phyloP scores from a whole-genome alignment of 1,284 basidiomycete genomes.

The Ganoderma meredithae region DNA sequence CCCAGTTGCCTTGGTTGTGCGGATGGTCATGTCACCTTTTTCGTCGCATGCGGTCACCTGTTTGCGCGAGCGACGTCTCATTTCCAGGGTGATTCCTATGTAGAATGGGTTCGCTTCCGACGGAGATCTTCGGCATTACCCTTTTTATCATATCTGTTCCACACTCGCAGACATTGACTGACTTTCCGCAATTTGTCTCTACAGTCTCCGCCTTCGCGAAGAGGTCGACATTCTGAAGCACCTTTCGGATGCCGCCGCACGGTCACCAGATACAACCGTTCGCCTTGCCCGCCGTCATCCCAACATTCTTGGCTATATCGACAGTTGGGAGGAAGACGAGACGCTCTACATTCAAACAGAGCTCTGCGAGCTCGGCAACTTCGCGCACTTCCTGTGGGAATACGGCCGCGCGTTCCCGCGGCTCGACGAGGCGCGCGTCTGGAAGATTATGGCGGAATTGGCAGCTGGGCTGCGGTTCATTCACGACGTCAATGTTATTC shows the following conservation, averaged over 20 bases:
- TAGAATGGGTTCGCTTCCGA: not conserved
- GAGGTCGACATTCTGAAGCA: slow-evolving; percentile 94
- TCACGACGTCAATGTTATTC: slow-evolving; percentile 89
- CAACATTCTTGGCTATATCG: slow-evolving; percentile 90
- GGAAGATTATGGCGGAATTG: slow-evolving; percentile 96
- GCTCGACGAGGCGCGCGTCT: slow-evolving; percentile 93
- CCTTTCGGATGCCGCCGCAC: slow-evolving; percentile 50
- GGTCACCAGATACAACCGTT: slow-evolving; percentile 20
- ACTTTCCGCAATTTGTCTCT: slow-evolving; percentile 15
- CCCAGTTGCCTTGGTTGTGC: slow-evolving; percentile 1
- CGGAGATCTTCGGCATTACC: slow-evolving; percentile 9
- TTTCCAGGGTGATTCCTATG: slow-evolving; percentile 9
- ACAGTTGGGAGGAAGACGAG: slow-evolving; percentile 97
- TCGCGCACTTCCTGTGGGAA: slow-evolving; percentile 92
- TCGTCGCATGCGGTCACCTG: slow-evolving; percentile 6
- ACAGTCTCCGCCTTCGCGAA: slow-evolving; percentile 87
- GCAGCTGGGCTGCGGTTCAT: slow-evolving; percentile 92
- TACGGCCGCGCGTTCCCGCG: slow-evolving; percentile 87
- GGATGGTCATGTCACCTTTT: slow-evolving; percentile 7
- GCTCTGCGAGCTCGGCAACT: slow-evolving; percentile 92
- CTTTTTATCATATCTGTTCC: slow-evolving; percentile 1
- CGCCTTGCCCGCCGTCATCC: slow-evolving; percentile 51
- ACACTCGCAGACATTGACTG: not conserved
- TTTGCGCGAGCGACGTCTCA: slow-evolving; percentile 9
- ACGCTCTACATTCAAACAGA: slow-evolving; percentile 94